Base-by-base conservation (phyloP, 371 early-diverging fungal genomes). In the Chytridium lagenaria region DNA sequence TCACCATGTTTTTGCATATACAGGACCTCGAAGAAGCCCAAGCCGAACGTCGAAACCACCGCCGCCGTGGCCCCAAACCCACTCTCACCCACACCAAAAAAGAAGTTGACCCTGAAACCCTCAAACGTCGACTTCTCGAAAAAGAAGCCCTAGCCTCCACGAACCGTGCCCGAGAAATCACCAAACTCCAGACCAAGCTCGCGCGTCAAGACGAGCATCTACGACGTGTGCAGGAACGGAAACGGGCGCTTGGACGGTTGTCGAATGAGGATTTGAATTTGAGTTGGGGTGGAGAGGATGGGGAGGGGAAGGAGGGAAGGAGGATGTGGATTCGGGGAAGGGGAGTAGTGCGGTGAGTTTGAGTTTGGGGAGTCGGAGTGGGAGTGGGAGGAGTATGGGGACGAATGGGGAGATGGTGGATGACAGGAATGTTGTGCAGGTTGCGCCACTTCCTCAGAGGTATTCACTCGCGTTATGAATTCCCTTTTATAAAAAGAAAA, bases 121-220 rank as follows among this genome's bases (percentile, higher is more conserved):
- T 84, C 63, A 81, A 81, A 64, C 71, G 72, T 19, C 80, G 82
- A 23, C 70, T 84, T 15, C 68, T 71, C 15, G 80, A 81, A 61
- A 80, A 80, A 57, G 81, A 81, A 67, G 72, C 73, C 23, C 80
- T 69, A 10, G 84, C 82, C 3, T 72, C 76, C 38, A 40, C 66
- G 19, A 80, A 80, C 65, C 81, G 84, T 7, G 63, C 72, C 28
- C 76, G 79, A 2, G 84, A 84, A 63, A 79, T 84, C n/a, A 74
- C 61, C 19, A 80, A 81, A 67, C 78, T 84, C 28, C 80, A 81
- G 64, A 59, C 73, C 51, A 84, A 84, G 73, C 71, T 84, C 16
- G 81, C 80, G 1, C 73, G 72, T 28, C 81, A 81, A 65, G 84
- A 84, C 38, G 70, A 79, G 70, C 84, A 78, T 52, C 82, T 80